These are phyloP conservation scores for Phytophthora nicotianae DNA, from an alignment of 352 stramenopile genomes.

Conservation along the genomic window DNA sequence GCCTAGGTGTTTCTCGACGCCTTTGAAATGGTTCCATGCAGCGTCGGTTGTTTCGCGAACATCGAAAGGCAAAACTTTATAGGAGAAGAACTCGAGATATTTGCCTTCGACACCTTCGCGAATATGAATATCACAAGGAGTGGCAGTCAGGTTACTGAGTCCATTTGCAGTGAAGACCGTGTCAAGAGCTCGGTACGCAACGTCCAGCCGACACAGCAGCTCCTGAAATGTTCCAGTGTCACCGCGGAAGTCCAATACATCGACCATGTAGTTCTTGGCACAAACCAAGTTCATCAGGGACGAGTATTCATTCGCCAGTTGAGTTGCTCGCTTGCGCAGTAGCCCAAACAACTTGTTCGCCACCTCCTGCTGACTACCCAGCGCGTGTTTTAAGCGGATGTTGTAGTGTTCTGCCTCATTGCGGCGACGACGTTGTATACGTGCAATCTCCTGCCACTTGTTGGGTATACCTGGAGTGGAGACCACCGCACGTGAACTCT, in stretches of 20 bases:
- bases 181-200: constrained; percentile 21
- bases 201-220: constrained; percentile 27
- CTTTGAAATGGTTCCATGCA: constrained; percentile 36
- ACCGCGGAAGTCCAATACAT: constrained; percentile 19
- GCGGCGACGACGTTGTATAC: not conserved
- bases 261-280: constrained; percentile 14
- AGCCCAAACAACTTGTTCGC: not conserved
- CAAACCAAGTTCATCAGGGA: constrained; percentile 1
- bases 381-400: not conserved
- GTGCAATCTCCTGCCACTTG: not conserved
- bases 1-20: constrained; percentile 30
- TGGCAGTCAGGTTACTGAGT: constrained; percentile 15
- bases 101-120: constrained; percentile 15
- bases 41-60: constrained; percentile 12
- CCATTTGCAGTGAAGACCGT: constrained; percentile 33
- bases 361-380: not conserved
- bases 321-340: not conserved
- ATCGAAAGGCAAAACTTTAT: constrained; percentile 32
- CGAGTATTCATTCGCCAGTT: not conserved
- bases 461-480: not conserved
- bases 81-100: constrained; percentile 30
- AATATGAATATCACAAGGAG: constrained; percentile 28
- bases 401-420: not conserved
- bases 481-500: not conserved
- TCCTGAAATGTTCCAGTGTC: constrained; percentile 18